Evolutionary conservation across 371 early-diverging fungal genomes (phyloP).

Genomic region (Mucor lusitanicus): DNA sequence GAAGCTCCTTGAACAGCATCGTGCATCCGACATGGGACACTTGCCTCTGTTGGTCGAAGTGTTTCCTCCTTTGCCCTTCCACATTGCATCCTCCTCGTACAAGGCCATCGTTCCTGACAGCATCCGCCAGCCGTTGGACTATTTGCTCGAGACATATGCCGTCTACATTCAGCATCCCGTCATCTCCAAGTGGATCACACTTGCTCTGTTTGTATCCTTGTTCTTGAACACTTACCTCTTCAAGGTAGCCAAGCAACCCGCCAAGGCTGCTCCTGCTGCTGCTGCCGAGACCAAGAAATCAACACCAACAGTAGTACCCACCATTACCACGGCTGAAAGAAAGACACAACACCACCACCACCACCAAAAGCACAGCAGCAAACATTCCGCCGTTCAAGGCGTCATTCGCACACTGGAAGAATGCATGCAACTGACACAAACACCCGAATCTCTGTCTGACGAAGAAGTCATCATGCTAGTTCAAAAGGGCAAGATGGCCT

Average conservation of each 20-base stretch:
- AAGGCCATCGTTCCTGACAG: constrained; percentile 34
- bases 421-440: constrained; percentile 60
- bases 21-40: constrained; percentile 38
- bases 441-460: constrained; percentile 52
- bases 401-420: constrained; percentile 64
- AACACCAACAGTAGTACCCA: too few species aligned
- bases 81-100: constrained; percentile 20
- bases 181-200: constrained; percentile 60
- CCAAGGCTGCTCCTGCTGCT: constrained; percentile 16
- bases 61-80: constrained; percentile 63
- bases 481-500: constrained; percentile 70
- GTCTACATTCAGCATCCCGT: constrained; percentile 67
- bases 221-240: constrained; percentile 69
- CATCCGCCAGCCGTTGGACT: constrained; percentile 51
- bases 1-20: constrained; percentile 48
- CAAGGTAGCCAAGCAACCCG: constrained; percentile 61
- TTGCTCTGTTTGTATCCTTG: constrained; percentile 58
- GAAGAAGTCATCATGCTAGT: constrained; percentile 78
- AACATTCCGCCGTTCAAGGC: neutral
- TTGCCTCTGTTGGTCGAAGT: constrained; percentile 65
- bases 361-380: neutral
- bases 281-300: too few species aligned
- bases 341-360: constrained; percentile 13
- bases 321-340: constrained; percentile 18
- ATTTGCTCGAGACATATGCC: constrained; percentile 49